Evolutionary conservation across 2,329 filamentous ascomycete genomes (phyloP).

Genomic region (Claviceps fusiformis): DNA sequence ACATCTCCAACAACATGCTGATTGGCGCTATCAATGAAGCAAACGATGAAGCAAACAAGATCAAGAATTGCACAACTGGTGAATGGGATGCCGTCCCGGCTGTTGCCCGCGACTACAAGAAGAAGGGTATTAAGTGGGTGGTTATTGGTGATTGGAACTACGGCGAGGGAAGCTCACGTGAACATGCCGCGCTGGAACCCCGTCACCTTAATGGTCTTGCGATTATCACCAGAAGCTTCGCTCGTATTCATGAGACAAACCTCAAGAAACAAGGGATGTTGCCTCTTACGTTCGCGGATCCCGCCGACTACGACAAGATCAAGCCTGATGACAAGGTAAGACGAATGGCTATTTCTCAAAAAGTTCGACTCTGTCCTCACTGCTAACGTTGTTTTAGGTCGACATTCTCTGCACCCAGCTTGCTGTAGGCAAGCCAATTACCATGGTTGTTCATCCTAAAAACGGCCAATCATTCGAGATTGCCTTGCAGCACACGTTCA

Average conservation of each 20-base stretch:
- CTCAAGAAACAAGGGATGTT: slow-evolving; percentile 99
- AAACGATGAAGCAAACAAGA: slow-evolving; percentile 95
- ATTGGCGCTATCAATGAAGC: slow-evolving; percentile 94
- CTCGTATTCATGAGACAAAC: slow-evolving; percentile 99
- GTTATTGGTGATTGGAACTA: slow-evolving; percentile 99
- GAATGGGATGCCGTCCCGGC: slow-evolving; percentile 81
- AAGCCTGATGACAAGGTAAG: slow-evolving; percentile 70
- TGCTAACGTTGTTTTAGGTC: slow-evolving; percentile 32
- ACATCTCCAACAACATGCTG: slow-evolving; percentile 99
- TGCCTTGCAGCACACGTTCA: slow-evolving; percentile 89
- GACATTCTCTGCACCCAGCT: slow-evolving; percentile 83
- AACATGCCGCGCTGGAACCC: slow-evolving; percentile 96
- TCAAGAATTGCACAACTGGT: slow-evolving; percentile 78
- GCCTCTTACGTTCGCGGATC: slow-evolving; percentile 86
- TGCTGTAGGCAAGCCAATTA: slow-evolving; percentile 83
- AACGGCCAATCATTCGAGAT: slow-evolving; percentile 70
- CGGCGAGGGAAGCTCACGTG: slow-evolving; percentile 92
- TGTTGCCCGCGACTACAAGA: slow-evolving; percentile 96
- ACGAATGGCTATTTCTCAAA: background rate
- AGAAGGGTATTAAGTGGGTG: slow-evolving; percentile 90
- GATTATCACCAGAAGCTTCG: slow-evolving; percentile 91
- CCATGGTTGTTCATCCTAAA: slow-evolving; percentile 83
- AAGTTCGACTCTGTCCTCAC: background rate
- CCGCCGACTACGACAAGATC: slow-evolving; percentile 96
- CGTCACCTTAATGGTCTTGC: slow-evolving; percentile 92